These are phyloP conservation scores for Fusarium globosum DNA, from an alignment of 2,329 filamentous ascomycete species.

Conservation along the genomic window DNA sequence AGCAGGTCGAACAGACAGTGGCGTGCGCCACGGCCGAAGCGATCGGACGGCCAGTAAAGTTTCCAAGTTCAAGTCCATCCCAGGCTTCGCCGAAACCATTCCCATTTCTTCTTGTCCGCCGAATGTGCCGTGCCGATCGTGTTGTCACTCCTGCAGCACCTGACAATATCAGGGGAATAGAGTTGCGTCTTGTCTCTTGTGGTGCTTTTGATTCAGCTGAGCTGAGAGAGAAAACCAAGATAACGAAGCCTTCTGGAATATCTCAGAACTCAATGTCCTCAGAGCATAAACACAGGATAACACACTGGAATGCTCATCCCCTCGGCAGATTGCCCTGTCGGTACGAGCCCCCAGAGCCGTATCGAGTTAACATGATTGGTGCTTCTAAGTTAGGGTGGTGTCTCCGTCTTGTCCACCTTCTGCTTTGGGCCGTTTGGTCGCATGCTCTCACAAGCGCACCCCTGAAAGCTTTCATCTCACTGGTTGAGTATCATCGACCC, in stretches of 20 bases:
- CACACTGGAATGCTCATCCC: slow-evolving; percentile 37
- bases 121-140: slow-evolving; percentile 5
- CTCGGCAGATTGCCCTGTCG: slow-evolving; percentile 44
- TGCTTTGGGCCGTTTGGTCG: slow-evolving; percentile 50
- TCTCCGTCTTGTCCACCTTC: slow-evolving; percentile 51
- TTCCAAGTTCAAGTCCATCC: slow-evolving; percentile 11
- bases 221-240: slow-evolving; percentile 22
- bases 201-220: slow-evolving; percentile 13
- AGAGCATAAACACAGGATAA: neutral
- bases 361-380: slow-evolving; percentile 49
- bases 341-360: slow-evolving; percentile 39
- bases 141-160: neutral
- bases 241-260: slow-evolving; percentile 48
- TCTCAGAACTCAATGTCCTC: slow-evolving; percentile 14
- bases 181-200: neutral
- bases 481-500: slow-evolving; percentile 39
- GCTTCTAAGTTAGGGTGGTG: slow-evolving; percentile 45
- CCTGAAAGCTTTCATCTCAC: slow-evolving; percentile 42
- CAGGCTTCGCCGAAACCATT: slow-evolving; percentile 12
- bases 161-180: neutral
- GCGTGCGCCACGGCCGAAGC: slow-evolving; percentile 44
- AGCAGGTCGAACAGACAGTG: slow-evolving; percentile 36
- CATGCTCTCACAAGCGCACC: slow-evolving; percentile 48
- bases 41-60: slow-evolving; percentile 37
- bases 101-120: slow-evolving; percentile 6